Base-by-base conservation (phyloP, 2,329 filamentous ascomycete genomes). In the Aureobasidium sp. region DNA sequence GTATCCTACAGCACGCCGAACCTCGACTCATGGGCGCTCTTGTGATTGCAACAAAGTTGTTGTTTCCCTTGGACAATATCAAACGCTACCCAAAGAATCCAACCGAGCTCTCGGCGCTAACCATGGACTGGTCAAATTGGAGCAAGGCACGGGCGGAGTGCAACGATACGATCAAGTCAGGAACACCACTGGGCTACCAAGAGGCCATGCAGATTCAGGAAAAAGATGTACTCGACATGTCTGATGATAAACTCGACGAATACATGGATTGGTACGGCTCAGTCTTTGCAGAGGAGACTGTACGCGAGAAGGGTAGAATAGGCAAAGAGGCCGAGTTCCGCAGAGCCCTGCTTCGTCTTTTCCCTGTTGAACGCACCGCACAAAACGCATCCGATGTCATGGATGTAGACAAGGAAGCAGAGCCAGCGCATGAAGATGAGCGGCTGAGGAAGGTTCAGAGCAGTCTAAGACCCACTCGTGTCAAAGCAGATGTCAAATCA, bases 181-280 rank as follows among this genome's bases (percentile, higher is more conserved):
- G 68, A 29, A 74, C 14, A 64, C 58, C 48, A 39, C 67, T 71
- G 70, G 73, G 63, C 64, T 78, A 67, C 72, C 75, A 67, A 72
- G 75, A 73, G 71, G 76, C 70, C 71, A 80, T 66, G 79, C 84
- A 69, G 73, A 71, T 88, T 24, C 81, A 78, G 6, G 85, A 89
- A 61, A 75, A 77, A 4, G 82, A 90, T 66, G 81, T 90, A 9
- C 79, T 86, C 44, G 71, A 76, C 1, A 86, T 92, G 83, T 78
- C 76, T 2, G 74, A 79, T 5, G 74, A 79, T 24, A 81, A 88
- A 65, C 75, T 93, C 40, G 88, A 92, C 68, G 82, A 88, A 63
- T 93, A 91, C 69, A 79, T 95, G 73, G 84, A 90, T 72, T 94
- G 88, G 85, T 92, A 89, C 70, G 85, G 89, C 69, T 79, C 80